Base-by-base conservation (phyloP, 1,284 basidiomycete genomes). In the Laetiporus sulphureus region DNA sequence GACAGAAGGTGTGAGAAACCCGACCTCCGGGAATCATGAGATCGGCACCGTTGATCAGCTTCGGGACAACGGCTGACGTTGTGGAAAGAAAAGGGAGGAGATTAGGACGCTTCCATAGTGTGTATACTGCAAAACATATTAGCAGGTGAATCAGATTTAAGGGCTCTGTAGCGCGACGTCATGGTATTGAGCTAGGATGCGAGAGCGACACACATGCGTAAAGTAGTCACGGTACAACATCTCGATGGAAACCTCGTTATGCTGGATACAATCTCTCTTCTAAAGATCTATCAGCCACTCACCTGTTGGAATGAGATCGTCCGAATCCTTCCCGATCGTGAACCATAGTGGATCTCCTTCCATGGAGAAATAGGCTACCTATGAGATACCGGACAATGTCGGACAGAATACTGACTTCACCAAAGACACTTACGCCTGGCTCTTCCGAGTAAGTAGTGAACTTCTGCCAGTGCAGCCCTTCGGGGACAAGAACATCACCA, bases 321-420 rank as follows among this genome's bases (percentile, higher is more conserved):
- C 75, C 44, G 67, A 72, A 42, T 67, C 73, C 59, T 81, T 83
- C 29, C 85, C 86, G 23, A 86, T 59, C 0, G 77, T 77, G 58
- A 92, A 87, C 88, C 90, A 92, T 18, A 92, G 63, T 1, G 89
- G 88, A 55, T 89, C 79, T 11, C 86, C 84, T 20, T 81, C 77
- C 1, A 73, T 60, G 3, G 76, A 73, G n/a, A 83, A 56, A 59
- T 86, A 84, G 3, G 75, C 72, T 19, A 76, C 63, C 81, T 83
- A 37, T 6, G 25, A 24, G 19, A 6, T 42, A n/a, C 21, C 36
- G 38, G 22, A 30, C 11, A 22, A 19, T 29, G 5, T 20, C 15
- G 29, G 29, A 23, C 37, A 39, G 27, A 20, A 5, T 33, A 10
- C 1, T 31, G 25, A n/a, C 15, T 20, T 24, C n/a, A 13, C 29